Evolutionary conservation across 768 basidiomycete species (phyloP).

Genomic region (Kwoniella mangroviensis): DNA sequence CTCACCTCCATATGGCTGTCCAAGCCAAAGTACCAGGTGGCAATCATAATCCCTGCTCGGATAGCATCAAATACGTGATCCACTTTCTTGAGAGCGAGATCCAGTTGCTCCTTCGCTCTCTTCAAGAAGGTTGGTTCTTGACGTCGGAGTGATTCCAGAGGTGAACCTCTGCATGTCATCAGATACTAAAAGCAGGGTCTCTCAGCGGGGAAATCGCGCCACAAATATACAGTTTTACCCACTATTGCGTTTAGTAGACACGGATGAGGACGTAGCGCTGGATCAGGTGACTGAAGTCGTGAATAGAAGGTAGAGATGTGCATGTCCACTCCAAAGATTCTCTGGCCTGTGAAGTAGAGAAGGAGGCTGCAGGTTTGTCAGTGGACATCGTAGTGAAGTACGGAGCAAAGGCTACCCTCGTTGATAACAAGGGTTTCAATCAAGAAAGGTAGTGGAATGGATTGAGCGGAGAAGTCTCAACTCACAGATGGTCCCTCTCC

Average conservation of each 20-base stretch:
- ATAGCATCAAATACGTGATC: slow-evolving; percentile 28
- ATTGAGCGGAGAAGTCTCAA: background rate
- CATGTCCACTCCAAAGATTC: slow-evolving; percentile 32
- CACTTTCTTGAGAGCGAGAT: slow-evolving; percentile 15
- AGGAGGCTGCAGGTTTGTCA: slow-evolving; percentile 12
- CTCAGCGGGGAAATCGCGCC: background rate
- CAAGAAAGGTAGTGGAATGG: background rate
- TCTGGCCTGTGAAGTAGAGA: slow-evolving; percentile 31
- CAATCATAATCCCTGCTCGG: slow-evolving; percentile 30
- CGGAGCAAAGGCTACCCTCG: too few species aligned
- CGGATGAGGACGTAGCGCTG: slow-evolving; percentile 21
- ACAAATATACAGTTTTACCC: background rate
- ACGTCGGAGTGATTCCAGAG: slow-evolving; percentile 13
- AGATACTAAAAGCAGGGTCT: slow-evolving; percentile 17
- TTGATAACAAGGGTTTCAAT: too few species aligned
- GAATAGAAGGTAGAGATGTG: slow-evolving; percentile 31
- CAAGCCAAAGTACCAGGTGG: slow-evolving; percentile 19
- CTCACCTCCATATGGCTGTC: slow-evolving; percentile 28
- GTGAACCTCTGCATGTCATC: slow-evolving; percentile 24
- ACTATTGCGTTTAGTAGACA: slow-evolving; percentile 35
- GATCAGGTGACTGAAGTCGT: slow-evolving; percentile 17
- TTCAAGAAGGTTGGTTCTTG: slow-evolving; percentile 20
- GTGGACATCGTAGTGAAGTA: background rate
- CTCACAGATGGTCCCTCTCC: slow-evolving; percentile 34
- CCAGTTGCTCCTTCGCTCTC: slow-evolving; percentile 18